phyloP scores from a whole-genome alignment of 345 rosid species.

The Aegle marmelos region DNA sequence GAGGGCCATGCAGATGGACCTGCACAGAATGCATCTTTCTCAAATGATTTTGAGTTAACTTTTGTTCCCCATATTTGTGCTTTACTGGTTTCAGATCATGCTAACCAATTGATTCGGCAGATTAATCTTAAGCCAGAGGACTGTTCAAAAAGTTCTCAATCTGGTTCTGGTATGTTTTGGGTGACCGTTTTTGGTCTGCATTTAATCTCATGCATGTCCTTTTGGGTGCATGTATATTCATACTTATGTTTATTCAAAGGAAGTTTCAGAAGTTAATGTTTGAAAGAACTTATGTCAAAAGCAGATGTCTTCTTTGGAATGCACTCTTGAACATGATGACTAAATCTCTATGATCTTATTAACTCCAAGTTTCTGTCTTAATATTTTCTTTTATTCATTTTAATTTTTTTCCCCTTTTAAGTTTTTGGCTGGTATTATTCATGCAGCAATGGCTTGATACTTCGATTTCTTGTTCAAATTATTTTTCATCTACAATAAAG shows the following conservation, averaged over 20 bases:
- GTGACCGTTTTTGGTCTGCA: neutral
- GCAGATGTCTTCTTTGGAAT: no score
- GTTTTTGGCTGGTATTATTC: neutral
- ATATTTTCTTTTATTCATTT: neutral
- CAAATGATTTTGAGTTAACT: slow-evolving; percentile 51
- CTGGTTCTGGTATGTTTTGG: slow-evolving; percentile 42
- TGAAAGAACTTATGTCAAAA: neutral
- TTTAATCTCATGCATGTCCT: neutral
- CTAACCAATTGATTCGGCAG: slow-evolving; percentile 51
- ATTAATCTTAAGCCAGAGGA: slow-evolving; percentile 62
- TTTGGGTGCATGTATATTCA: neutral
- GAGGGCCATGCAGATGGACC: slow-evolving; percentile 58
- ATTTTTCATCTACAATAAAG: neutral
- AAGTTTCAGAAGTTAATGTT: neutral
- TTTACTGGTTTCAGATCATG: slow-evolving; percentile 63
- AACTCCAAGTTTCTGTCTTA: neutral
- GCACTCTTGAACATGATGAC: no score
- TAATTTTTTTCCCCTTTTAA: neutral
- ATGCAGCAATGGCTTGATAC: neutral
- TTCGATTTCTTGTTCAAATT: neutral
- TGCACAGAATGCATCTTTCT: slow-evolving; percentile 68
- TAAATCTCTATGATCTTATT: neutral
- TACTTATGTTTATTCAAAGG: neutral
- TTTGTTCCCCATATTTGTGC: slow-evolving; percentile 52
- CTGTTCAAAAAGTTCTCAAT: slow-evolving; percentile 44